These are phyloP conservation scores for Kluyveromyces aestuarii DNA, from an alignment of 805 yeast species.

Conservation along the genomic window DNA sequence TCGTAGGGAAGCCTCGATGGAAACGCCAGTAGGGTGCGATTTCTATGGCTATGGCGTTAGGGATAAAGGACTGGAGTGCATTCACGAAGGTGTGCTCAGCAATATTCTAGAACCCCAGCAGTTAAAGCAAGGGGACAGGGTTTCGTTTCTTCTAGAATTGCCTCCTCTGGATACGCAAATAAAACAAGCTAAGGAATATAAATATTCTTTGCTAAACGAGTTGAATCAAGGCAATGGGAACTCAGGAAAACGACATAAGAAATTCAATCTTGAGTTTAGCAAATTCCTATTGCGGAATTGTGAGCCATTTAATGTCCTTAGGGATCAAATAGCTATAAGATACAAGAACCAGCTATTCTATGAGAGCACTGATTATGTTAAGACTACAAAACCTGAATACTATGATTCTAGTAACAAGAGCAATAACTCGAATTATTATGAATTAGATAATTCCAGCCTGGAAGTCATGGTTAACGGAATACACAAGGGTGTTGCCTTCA, in stretches of 20 bases:
- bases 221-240: constrained; percentile 6
- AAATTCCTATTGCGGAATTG: constrained; percentile 22
- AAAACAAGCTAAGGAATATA: constrained; percentile 32
- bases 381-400: constrained; percentile 28
- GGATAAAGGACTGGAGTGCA: constrained; percentile 64
- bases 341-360: constrained; percentile 69
- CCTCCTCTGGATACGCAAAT: constrained; percentile 47
- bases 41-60: constrained; percentile 89
- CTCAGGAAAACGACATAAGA: constrained; percentile 4
- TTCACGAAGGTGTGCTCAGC: constrained; percentile 40
- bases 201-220: constrained; percentile 24
- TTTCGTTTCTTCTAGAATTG: constrained; percentile 67
- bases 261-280: constrained; percentile 19
- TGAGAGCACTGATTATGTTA: constrained; percentile 64
- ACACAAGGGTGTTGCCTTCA: constrained; percentile 54
- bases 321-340: constrained; percentile 85
- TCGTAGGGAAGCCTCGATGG: constrained; percentile 78
- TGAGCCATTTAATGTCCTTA: constrained; percentile 37
- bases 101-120: constrained; percentile 39
- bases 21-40: constrained; percentile 94
- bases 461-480: constrained; percentile 73
- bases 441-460: constrained; percentile 42
- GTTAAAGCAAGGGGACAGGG: constrained; percentile 66
- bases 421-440: constrained; percentile 33
- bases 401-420: constrained; percentile 20